phyloP scores from a whole-genome alignment of 257 asterid species.

The Solanum megistacrolobum region DNA sequence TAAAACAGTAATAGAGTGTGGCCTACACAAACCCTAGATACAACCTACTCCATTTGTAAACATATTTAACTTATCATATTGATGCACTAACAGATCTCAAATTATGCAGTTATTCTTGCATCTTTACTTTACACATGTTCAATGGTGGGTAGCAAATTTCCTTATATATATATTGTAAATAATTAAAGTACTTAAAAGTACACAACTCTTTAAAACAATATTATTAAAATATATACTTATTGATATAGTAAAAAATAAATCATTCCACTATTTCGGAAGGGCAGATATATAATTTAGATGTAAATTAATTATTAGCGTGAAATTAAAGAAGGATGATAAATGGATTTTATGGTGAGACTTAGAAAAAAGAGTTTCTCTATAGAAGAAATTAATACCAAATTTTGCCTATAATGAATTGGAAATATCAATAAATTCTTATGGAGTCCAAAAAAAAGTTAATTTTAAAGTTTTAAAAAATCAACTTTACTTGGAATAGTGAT shows the following conservation, averaged over 20 bases:
- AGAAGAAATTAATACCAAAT: too few relatives aligned
- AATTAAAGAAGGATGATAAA: too few relatives aligned
- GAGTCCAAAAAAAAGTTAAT: too few relatives aligned
- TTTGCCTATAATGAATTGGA: background rate
- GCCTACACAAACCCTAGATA: background rate
- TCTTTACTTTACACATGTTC: background rate
- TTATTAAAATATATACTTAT: background rate
- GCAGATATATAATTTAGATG: too few relatives aligned
- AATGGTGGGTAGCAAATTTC: background rate
- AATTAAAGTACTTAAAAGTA: background rate
- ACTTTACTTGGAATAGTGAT: background rate
- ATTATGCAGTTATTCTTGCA: background rate
- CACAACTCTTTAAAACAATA: background rate
- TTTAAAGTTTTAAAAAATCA: background rate
- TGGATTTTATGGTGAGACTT: too few relatives aligned
- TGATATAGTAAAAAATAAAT: background rate
- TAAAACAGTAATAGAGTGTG: background rate
- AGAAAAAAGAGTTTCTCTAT: too few relatives aligned
- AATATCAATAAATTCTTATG: background rate
- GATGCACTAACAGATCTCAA: background rate
- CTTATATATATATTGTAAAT: background rate
- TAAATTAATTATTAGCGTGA: too few relatives aligned
- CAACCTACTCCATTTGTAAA: background rate
- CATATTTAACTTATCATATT: background rate
- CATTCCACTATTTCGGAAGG: background rate